A percentile compares a stretch with the other conserved stretches of the same genome.
Conservation (phyloP, 371 early-diverging fungal genomes). For the Mortierella sp. region DNA sequence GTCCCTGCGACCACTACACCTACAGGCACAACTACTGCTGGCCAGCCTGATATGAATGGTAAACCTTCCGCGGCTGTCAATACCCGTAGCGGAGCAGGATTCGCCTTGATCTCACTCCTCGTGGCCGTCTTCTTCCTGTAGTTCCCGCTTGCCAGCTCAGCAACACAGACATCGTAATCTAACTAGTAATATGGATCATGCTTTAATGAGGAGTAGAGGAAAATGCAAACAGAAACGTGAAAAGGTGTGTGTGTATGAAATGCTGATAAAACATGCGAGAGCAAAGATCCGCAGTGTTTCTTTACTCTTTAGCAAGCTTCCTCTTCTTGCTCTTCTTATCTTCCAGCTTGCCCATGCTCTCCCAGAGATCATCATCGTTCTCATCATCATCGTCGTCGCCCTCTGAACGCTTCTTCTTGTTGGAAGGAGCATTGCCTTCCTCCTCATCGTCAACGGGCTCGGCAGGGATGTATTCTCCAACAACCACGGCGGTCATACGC, state of each 20-base stretch:
- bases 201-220: not conserved
- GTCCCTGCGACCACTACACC: not conserved
- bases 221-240: conserved; percentile 6
- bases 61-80: not conserved
- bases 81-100: not conserved
- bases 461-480: conserved; percentile 69
- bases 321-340: conserved; percentile 56
- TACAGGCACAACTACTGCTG: not conserved
- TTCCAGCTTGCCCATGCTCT: conserved; percentile 62
- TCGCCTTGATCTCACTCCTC: not conserved
- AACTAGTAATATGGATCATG: not conserved
- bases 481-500: conserved; percentile 75
- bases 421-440: conserved; percentile 7
- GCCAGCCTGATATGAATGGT: not conserved
- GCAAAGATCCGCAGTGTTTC: not conserved
- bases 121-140: not conserved
- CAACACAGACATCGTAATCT: not conserved
- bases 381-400: conserved; percentile 62
- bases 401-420: conserved; percentile 24
- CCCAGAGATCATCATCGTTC: conserved; percentile 70
- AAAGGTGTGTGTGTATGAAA: not conserved
- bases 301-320: conserved; percentile 29
- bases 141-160: not conserved
- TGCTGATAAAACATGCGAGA: not conserved
- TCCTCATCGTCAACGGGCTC: conserved; percentile 59